Base-by-base conservation (phyloP, 108 stramenopile genomes). In the Stephanodiscus minutulus region DNA sequence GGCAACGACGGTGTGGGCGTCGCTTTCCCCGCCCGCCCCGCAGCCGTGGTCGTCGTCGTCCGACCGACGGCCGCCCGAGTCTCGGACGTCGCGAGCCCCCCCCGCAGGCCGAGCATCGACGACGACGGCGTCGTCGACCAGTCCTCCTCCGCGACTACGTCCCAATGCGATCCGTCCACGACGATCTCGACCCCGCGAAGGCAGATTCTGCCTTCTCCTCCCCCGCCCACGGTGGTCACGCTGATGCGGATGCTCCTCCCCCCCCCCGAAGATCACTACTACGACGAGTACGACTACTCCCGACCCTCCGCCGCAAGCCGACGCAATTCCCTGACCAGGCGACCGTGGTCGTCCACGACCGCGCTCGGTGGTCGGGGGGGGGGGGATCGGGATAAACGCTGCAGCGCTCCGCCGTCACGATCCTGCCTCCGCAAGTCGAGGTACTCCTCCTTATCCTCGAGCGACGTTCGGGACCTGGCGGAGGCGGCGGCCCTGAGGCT, bases 341-440 rank as follows among this genome's bases (percentile, higher is more conserved):
- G 75, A 18, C 61, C 53, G 1, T 76, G 75, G 75, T 76, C 75
- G 1, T 76, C 75, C 9, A 65, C 76, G 18, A 57, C 76, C 4
- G 33, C 76, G 22, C 47, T 77, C 7, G 64, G 46, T 17, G 56
- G 58, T 29, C 63, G 66, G 15, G 54, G 31, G 9, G 57, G 47
- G 39, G 39, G 11, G 3, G n/a, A n/a, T n/a, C n/a, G n/a, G n/a
- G n/a, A n/a, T n/a, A n/a, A n/a, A n/a, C n/a, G n/a, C 7, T 11
- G 39, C 7, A 6, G 39, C 39, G 39, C 11, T 0, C 3, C 39
- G 12, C 33, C 57, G 28, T 37, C 29, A 3, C 57, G 15, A 48
- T 70, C 68, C 20, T 70, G 68, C 54, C 48, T 77, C 0, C 66
- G 76, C 44, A 63, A 68, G 33, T 48, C 68, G 55, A 46, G 76